A percentile compares a stretch with the other conserved stretches of the same genome.
Evolutionary conservation across 345 rosid genomes (phyloP).

Genomic region (Hibiscus mutabilis): DNA sequence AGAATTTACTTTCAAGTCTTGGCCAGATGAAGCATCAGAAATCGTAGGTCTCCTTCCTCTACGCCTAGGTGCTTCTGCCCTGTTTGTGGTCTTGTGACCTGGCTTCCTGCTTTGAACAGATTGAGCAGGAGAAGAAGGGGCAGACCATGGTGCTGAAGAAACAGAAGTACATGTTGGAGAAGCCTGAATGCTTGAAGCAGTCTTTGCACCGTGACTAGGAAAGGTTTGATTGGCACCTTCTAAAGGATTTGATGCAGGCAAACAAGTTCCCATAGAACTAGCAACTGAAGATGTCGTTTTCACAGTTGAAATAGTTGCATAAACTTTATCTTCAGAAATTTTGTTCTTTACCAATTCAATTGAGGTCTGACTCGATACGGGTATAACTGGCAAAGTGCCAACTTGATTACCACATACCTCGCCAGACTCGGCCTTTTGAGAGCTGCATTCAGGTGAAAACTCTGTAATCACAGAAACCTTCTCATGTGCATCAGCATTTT

Average conservation of each 20-base stretch:
- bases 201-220: conserved; percentile 9
- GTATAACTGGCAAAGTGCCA: conserved; percentile 18
- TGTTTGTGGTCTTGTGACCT: conserved; percentile 34
- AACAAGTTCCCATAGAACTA: conserved; percentile 11
- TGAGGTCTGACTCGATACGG: conserved; percentile 23
- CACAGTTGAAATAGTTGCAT: conserved; percentile 11
- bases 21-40: conserved; percentile 23
- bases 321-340: conserved; percentile 21
- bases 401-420: conserved; percentile 30
- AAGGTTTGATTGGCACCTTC: conserved; percentile 11
- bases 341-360: conserved; percentile 25
- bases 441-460: conserved; percentile 47
- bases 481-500: conserved; percentile 40
- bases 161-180: no score
- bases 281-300: conserved; percentile 18
- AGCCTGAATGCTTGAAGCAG: conserved; percentile 4
- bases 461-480: conserved; percentile 69
- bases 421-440: conserved; percentile 35
- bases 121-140: conserved; percentile 16
- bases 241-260: conserved; percentile 16
- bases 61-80: conserved; percentile 41
- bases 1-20: conserved; percentile 22
- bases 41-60: conserved; percentile 37
- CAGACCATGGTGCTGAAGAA: conserved; percentile 11
- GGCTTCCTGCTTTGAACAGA: conserved; percentile 27